Evolutionary conservation across 1,139 yeast genomes (phyloP).

Genomic region (Suhomyces ambrosiae): DNA sequence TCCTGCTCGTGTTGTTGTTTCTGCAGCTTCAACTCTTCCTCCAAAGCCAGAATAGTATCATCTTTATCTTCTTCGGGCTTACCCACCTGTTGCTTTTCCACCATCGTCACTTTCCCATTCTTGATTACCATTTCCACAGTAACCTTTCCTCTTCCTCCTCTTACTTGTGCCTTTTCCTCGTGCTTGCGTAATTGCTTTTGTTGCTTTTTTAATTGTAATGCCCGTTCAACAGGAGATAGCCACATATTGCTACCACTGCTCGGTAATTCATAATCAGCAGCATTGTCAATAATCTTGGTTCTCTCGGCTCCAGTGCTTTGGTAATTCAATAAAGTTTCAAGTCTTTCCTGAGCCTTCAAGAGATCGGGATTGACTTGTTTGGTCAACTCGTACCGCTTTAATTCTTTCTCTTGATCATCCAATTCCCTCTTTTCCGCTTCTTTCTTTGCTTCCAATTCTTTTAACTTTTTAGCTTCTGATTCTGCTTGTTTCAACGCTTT

Average conservation of each 20-base stretch:
- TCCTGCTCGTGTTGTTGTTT: conserved; percentile 24
- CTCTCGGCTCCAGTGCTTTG: conserved; percentile 89
- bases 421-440: conserved; percentile 36
- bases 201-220: conserved; percentile 76
- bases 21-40: conserved; percentile 25
- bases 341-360: conserved; percentile 65
- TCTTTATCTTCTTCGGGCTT: conserved; percentile 19
- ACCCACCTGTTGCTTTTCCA: conserved; percentile 32
- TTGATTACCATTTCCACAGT: conserved; percentile 76
- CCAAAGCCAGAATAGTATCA: conserved; percentile 32
- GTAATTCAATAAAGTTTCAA: conserved; percentile 72
- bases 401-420: conserved; percentile 38
- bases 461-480: conserved; percentile 28
- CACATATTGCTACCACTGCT: conserved; percentile 59
- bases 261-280: conserved; percentile 78
- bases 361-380: conserved; percentile 55
- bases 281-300: conserved; percentile 90
- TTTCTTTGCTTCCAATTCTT: conserved; percentile 27
- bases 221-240: conserved; percentile 90
- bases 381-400: conserved; percentile 37
- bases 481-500: conserved; percentile 58
- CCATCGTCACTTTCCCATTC: conserved; percentile 76
- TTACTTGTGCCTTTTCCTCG: conserved; percentile 57
- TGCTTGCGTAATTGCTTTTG: conserved; percentile 70
- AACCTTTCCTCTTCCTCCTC: conserved; percentile 72